These are phyloP conservation scores for Nicotiana otophora DNA, from an alignment of 257 asterid species.

Conservation along the genomic window DNA sequence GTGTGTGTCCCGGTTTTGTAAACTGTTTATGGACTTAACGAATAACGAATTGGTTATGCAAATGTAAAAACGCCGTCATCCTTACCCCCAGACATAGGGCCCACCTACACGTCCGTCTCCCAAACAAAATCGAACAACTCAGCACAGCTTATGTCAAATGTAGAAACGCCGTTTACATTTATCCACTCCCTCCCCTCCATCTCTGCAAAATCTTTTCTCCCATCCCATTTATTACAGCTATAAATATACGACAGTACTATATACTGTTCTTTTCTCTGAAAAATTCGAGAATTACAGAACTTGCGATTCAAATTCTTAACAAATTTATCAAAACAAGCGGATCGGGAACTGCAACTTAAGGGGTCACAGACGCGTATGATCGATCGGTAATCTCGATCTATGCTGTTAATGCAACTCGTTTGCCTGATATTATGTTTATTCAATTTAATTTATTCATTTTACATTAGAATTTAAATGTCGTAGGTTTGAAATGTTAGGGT, in stretches of 20 bases:
- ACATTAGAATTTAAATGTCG: background rate
- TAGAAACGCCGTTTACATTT: background rate
- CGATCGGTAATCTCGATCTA: background rate
- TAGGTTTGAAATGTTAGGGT: background rate
- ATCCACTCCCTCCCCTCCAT: background rate
- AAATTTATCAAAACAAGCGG: background rate
- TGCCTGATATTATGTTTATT: background rate
- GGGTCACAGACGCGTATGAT: background rate
- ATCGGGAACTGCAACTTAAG: background rate
- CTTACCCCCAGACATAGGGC: background rate
- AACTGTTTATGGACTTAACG: too few relatives aligned
- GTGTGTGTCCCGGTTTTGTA: too few relatives aligned
- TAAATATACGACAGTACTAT: background rate
- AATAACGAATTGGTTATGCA: too few relatives aligned
- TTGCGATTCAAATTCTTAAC: background rate
- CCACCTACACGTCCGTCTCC: background rate
- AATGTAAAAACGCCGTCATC: too few relatives aligned
- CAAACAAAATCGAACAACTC: background rate
- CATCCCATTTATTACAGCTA: background rate
- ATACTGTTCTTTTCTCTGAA: background rate
- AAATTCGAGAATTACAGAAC: background rate
- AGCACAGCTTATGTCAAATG: background rate
- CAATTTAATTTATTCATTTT: background rate
- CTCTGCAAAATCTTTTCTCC: background rate
- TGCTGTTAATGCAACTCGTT: background rate